Evolutionary conservation across 495 filamentous ascomycete species (phyloP), one percentile per base, ranked within the genome.

Genomic region (Penicillium cataractarum): DNA sequence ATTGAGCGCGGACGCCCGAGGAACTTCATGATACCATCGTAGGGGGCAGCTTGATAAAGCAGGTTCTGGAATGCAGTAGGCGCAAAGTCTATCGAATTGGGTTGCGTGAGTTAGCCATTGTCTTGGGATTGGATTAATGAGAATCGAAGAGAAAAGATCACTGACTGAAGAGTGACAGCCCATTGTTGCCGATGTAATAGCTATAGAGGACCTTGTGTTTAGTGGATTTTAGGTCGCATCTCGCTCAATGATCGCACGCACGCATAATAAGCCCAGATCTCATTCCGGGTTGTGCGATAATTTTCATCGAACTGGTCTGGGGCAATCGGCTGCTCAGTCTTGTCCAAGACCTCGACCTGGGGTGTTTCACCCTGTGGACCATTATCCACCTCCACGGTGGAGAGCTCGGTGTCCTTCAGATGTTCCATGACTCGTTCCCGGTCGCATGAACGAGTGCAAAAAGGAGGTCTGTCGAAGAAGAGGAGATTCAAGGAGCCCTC

Each of bases 161-260:
- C 73, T 48, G 60, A 81, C 78, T 90, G 80, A 89, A 90, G 8
- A 90, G 75, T 3, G 85, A 82, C 35, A 89, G 69, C 7, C 87
- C 87, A 71, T 89, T 89, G 65, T 89, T 87, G 29, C 87, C 87
- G 54, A 89, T 84, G 63, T 90, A 90, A 66, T 87, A 90, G 63
- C 78, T 81, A 58, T 26, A n/a, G 58, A 61, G 50, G 50, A 37
- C 32, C 26, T 49, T 42, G 32, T 32, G 32, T 64, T 71, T 71
- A 77, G 71, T 51, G 61, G 60, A 37, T 49, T 22, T 10, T 58
- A 50, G 37, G 37, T 19, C 49, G 31, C 13, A 32, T 48, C n/a
- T 33, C 24, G 32, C 37, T 48, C 56, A 44, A 55, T 52, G 24
- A 12, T 32, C 57, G 19, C 22, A 78, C 78, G 69, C 72, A 81